Evolutionary conservation across 495 filamentous ascomycete species (phyloP).

Genomic region (Xylaria telfairii): DNA sequence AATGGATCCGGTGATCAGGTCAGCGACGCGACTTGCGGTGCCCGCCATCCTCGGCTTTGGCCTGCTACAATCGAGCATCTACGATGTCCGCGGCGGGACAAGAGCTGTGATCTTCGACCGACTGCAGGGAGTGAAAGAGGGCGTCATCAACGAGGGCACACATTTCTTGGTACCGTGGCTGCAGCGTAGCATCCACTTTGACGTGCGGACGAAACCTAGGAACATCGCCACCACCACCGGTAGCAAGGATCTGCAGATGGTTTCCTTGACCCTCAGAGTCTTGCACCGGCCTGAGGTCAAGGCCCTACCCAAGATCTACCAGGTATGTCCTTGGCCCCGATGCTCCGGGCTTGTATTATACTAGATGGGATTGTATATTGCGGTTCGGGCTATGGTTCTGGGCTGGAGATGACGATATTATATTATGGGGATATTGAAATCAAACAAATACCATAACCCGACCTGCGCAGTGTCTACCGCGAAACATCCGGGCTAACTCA

Average conservation of each 20-base stretch:
- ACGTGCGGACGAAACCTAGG: slow-evolving; percentile 95
- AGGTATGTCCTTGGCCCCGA: slow-evolving; percentile 62
- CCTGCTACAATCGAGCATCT: slow-evolving; percentile 77
- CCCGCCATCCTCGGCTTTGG: slow-evolving; percentile 69
- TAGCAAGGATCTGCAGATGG: slow-evolving; percentile 99
- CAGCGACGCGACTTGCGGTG: slow-evolving; percentile 71
- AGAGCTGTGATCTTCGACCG: slow-evolving; percentile 99
- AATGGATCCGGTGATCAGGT: slow-evolving; percentile 32
- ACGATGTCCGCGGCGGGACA: slow-evolving; percentile 94
- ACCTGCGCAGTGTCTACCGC: not conserved
- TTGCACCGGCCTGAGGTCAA: slow-evolving; percentile 94
- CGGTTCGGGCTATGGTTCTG: not conserved
- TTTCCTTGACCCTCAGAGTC: slow-evolving; percentile 95
- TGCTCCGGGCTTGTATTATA: not conserved
- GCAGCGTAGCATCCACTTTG: slow-evolving; percentile 92
- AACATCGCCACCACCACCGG: slow-evolving; percentile 98
- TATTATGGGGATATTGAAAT: not conserved
- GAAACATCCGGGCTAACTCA: slow-evolving; percentile 26
- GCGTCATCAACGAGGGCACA: slow-evolving; percentile 92
- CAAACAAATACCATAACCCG: not conserved
- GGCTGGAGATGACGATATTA: not conserved
- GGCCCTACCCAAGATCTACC: slow-evolving; percentile 95
- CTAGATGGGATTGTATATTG: not conserved
- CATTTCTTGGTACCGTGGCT: slow-evolving; percentile 97
- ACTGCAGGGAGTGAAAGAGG: slow-evolving; percentile 87